A percentile compares a stretch with the other conserved stretches of the same genome.
These are phyloP conservation scores for Pythium monospermum DNA, from an alignment of 352 stramenopile species.

Conservation along the genomic window DNA sequence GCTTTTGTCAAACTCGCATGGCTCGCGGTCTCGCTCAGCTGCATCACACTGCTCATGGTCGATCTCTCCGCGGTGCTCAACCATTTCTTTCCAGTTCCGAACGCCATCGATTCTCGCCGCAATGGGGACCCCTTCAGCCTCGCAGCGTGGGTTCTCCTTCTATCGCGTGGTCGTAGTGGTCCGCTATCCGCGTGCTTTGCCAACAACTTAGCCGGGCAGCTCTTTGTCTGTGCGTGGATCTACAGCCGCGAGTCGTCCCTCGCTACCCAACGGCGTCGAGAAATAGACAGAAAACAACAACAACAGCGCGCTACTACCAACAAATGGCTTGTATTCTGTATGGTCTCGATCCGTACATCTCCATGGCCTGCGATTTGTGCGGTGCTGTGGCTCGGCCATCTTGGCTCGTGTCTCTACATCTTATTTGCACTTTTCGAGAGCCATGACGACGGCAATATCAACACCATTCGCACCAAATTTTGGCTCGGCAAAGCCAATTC, in stretches of 20 bases:
- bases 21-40: slow-evolving; percentile 32
- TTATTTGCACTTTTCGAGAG: slow-evolving; percentile 67
- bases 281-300: neutral
- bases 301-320: neutral
- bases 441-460: too few species aligned
- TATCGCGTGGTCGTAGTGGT: neutral
- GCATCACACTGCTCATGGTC: slow-evolving; percentile 51
- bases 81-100: slow-evolving; percentile 6
- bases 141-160: slow-evolving; percentile 1
- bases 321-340: neutral
- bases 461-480: slow-evolving; percentile 37
- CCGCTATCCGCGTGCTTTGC: slow-evolving; percentile 16
- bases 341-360: neutral
- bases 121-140: slow-evolving; percentile 14
- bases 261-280: neutral
- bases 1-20: slow-evolving; percentile 30
- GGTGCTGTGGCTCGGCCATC: slow-evolving; percentile 49
- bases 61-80: slow-evolving; percentile 48
- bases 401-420: slow-evolving; percentile 58
- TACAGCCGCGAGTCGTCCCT: slow-evolving; percentile 32
- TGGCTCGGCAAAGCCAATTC: slow-evolving; percentile 50
- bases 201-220: slow-evolving; percentile 48
- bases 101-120: neutral
- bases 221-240: slow-evolving; percentile 50
- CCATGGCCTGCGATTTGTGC: slow-evolving; percentile 16